Conservation (phyloP, 2,329 filamentous ascomycete genomes). For the Penicillium thymicola region DNA sequence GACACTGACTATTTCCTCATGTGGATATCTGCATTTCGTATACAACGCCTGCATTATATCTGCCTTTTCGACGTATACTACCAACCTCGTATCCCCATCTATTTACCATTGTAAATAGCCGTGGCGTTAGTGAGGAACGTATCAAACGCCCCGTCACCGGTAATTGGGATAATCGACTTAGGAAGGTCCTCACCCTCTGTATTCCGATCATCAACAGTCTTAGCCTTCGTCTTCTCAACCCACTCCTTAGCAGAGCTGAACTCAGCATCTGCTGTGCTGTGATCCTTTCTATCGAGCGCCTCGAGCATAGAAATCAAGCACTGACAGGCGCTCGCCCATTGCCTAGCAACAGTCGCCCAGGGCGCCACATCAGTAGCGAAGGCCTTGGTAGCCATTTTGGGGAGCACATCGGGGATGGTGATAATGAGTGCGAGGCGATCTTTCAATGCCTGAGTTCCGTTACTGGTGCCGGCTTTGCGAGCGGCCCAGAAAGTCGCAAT, state of each 20-base stretch:
- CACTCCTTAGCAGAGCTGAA: slow-evolving; percentile 14
- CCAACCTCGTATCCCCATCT: not conserved
- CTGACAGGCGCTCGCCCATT: not conserved
- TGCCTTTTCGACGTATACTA: not conserved
- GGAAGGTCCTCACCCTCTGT: not conserved
- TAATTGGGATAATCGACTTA: not conserved
- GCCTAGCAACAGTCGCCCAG: not conserved
- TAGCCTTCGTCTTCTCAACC: slow-evolving; percentile 19
- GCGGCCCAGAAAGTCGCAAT: not conserved
- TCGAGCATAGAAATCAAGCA: not conserved
- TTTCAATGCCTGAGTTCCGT: not conserved
- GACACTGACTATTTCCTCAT: too few species aligned
- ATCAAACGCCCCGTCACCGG: not conserved
- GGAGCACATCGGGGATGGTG: not conserved
- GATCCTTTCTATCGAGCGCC: not conserved
- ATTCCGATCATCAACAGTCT: slow-evolving; percentile 17
- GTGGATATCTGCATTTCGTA: not conserved
- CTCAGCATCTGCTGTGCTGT: slow-evolving; percentile 14
- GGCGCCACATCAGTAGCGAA: not conserved
- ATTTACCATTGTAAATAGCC: not conserved
- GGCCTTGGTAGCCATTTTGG: not conserved
- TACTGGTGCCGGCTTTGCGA: not conserved
- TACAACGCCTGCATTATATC: not conserved
- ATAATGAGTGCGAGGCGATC: not conserved
- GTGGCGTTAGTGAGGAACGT: not conserved